Evolutionary conservation across 495 filamentous ascomycete species (phyloP), one percentile per base, ranked within the genome.

Genomic region (Xanthoparmelia taractica): DNA sequence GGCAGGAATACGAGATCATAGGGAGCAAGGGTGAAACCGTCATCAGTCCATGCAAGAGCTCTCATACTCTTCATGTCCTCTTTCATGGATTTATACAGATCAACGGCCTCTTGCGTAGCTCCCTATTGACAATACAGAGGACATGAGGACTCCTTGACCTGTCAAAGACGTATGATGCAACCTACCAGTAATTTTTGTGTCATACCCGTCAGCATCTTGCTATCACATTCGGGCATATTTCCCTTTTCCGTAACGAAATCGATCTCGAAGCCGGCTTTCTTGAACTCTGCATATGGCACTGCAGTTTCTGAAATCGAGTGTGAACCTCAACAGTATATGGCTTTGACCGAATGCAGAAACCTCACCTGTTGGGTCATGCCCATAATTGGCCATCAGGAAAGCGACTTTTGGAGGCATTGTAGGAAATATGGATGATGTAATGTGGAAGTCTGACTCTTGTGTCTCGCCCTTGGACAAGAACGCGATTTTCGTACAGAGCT

Each of bases 311-410:
- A 10, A 31, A 12, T n/a, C 2, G 27, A 12, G 15, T 12, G 37
- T 65, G 25, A 65, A 45, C 25, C 0, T 23, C 3, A 20, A 37
- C 27, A 38, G 8, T 20, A 18, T 20, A 7, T 13, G 40, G 45
- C 20, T 36, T 31, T 8, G n/a, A 29, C 15, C 8, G 59, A 13
- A 36, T 12, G 33, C 3, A 12, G 34, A 15, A 27, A 17, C 23
- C 64, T 38, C 65, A 81, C 80, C 80, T 57, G 80, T 82, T 15
- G 79, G 80, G 65, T 83, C 81, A 65, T 83, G 78, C 59, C 81
- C 81, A 61, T 83, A 81, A 63, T 83, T 79, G 33, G 80, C 73
- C 80, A 83, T 81, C 54, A 79, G 66, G 40, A 82, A 61, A 25
- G 64, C 64, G n/a, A 62, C 63, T 36, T 63, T 65, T 15, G 47